Evolutionary conservation across 1,284 basidiomycete species (phyloP), one percentile per base, ranked within the genome.

Genomic region (Wallemia ichthyophaga): DNA sequence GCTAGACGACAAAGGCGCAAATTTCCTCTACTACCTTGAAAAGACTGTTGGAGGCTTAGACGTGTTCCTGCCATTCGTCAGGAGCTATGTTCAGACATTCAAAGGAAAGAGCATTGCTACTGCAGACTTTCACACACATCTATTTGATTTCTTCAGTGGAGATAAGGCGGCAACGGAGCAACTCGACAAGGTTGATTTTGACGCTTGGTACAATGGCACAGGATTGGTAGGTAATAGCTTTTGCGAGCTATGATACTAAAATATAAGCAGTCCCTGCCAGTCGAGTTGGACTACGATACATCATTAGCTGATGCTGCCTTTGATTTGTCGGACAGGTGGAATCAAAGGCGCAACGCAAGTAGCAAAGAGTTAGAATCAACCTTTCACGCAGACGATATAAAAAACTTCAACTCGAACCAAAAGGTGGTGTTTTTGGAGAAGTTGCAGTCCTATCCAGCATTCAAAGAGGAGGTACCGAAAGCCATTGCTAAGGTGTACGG

Each of bases 141-240:
- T 98, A 23, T 85, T 82, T 65, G 71, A 67, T n/a, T 92, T 82
- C 69, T 96, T 79, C 70, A 71, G 64, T 55, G 66, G 62, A 33
- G 64, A 72, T 63, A 72, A 74, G 63, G n/a, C 11, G 3, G 37
- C n/a, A 71, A 82, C 65, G 60, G 76, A 79, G 62, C 75, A 76
- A 27, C 75, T 96, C 32, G 75, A 83, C 63, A 74, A 71, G 58
- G 75, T 94, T 48, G 79, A 89, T 66, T 91, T 82, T 79, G 71
- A 86, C 77, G 80, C 76, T 53, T 95, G 89, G 89, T 72, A 94
- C 55, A 78, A 83, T 65, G 89, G 89, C 48, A 81, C 83, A 67
- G 87, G 88, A 0, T 37, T 56, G 61, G 24, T 55, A n/a, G 13
- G 53, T 55, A 7, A 7, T 7, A 25, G 53, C 7, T 55, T 7